Base-by-base conservation (phyloP, 495 filamentous ascomycete species). In the Penicillium cosmopolitanum region DNA sequence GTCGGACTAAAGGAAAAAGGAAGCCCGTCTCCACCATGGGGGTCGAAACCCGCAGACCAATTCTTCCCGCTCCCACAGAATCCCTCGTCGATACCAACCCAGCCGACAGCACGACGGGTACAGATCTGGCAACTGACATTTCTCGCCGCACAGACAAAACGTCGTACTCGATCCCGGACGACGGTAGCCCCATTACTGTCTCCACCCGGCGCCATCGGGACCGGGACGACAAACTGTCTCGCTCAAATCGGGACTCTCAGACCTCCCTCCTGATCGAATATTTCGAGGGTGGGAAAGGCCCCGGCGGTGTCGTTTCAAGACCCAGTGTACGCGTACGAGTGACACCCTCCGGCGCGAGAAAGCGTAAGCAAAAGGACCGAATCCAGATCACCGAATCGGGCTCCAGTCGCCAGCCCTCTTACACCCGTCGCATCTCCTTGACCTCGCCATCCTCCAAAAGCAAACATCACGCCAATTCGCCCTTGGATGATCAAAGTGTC, bases 221-320 rank as follows among this genome's bases (percentile, higher is more conserved):
- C 53, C 71, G 74, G 50, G 76, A 77, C 54, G 78, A 80, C 63
- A 82, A 80, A 58, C 71, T 80, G 63, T 77, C 81, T 62, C 75
- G 66, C 56, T 74, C 82, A 55, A 70, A 80, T 21, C 78, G 83
- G 38, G 81, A 86, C 55, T 95, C 91, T 50, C 93, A 96, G 73
- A 96, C 95, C 42, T 96, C 92, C 51, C 83, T 99, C 51, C 80
- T 99, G 69, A 99, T 99, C 69, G 95, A 99, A 75, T 97, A 97
- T 73, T 99, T 97, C 69, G 93, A 97, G 75, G 92, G 86, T 64
- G 89, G 90, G 52, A 96, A 95, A 73, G 77, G 79, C 55, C 68
- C 76, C 34, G 81, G 85, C 69, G 78, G 51, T 63, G 78, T 78
- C 54, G 81, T 75, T 77, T 89, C 81, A 77, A 75, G 92, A 58